Evolutionary conservation across 148 eudicot species (phyloP).

Genomic region (Simmondsia chinensis): DNA sequence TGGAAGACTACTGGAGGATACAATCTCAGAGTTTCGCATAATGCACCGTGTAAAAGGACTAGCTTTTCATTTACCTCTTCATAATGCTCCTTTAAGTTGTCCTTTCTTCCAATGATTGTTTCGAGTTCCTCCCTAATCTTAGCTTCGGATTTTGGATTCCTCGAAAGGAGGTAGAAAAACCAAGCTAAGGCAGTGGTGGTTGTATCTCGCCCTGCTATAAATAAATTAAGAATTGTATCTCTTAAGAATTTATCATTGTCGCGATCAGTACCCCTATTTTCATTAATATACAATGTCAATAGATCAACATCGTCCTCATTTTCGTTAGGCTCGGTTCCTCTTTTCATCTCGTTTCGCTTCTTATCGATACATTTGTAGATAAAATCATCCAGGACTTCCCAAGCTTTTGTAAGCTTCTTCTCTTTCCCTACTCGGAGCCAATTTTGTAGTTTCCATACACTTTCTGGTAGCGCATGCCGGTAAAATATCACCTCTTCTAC

Average conservation of each 20-base stretch:
- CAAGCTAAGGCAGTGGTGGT: slow-evolving; percentile 30
- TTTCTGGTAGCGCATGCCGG: slow-evolving; percentile 34
- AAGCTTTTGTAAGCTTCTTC: slow-evolving; percentile 24
- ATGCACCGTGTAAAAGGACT: slow-evolving; percentile 34
- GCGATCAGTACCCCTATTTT: not conserved
- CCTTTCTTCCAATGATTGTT: not conserved
- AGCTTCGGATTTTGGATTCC: slow-evolving; percentile 11
- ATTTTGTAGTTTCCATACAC: slow-evolving; percentile 43
- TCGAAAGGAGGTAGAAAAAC: slow-evolving; percentile 33
- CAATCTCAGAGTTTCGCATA: slow-evolving; percentile 38
- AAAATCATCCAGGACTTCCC: slow-evolving; percentile 27
- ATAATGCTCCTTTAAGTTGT: not conserved
- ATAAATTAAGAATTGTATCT: slow-evolving; percentile 13
- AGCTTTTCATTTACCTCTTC: slow-evolving; percentile 18
- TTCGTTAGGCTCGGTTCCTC: not conserved
- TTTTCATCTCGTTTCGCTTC: slow-evolving; percentile 17
- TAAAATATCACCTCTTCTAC: slow-evolving; percentile 27
- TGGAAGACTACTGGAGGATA: slow-evolving; percentile 43
- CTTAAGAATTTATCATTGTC: slow-evolving; percentile 6
- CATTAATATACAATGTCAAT: slow-evolving; percentile 24
- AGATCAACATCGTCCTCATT: slow-evolving; percentile 19
- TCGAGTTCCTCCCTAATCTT: slow-evolving; percentile 25
- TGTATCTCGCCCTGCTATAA: slow-evolving; percentile 35
- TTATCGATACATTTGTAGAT: slow-evolving; percentile 15
- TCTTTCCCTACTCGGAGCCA: slow-evolving; percentile 43